Base-by-base conservation (phyloP, 2,329 filamentous ascomycete genomes). In the Apiospora saccharicola region DNA sequence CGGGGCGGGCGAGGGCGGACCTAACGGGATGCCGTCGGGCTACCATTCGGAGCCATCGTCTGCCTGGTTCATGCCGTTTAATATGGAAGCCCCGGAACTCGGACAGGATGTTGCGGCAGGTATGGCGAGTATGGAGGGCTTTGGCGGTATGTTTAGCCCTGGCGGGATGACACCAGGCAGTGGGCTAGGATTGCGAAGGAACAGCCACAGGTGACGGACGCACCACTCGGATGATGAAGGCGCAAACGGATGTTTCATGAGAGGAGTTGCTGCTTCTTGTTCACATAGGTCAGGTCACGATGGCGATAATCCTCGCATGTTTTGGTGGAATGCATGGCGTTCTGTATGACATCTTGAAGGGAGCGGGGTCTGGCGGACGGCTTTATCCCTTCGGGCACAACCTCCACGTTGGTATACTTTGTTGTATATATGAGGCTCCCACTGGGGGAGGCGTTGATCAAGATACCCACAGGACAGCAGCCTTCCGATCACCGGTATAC, bases 41-140 rank as follows among this genome's bases (percentile, higher is more conserved):
- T 80, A 79, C 69, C 76, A 78, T 26, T 51, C 76, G 44, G 88
- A 90, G 73, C 83, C 87, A 2, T 88, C 85, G 69, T 92, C 91
- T 70, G 94, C 93, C 6, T 98, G 95, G 94, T 97, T 97, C 81
- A 91, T 97, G 85, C 94, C 95, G 1, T 97, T 98, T 82, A 97
- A 97, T 79, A 90, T 97, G 82, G 93, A 96, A 72, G 93, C 94
- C 26, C 91, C 93, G 0, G 89, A 90, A 72, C 82, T 89, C 57
- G 83, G 84, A 8, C 87, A 87, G 71, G 87, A 89, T 49, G 75
- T 86, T 70, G 81, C 80, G 26, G 77, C 85, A 41, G 82, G 81
- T 10, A 78, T 87, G 74, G 80, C 80, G 34, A 83, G 83, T 47
- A 81, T 87, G 37, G 88, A 90, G 73, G 81, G 82, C 13, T 89